Conservation (phyloP, 2,329 filamentous ascomycete genomes). For the Epichloe glyceriae region DNA sequence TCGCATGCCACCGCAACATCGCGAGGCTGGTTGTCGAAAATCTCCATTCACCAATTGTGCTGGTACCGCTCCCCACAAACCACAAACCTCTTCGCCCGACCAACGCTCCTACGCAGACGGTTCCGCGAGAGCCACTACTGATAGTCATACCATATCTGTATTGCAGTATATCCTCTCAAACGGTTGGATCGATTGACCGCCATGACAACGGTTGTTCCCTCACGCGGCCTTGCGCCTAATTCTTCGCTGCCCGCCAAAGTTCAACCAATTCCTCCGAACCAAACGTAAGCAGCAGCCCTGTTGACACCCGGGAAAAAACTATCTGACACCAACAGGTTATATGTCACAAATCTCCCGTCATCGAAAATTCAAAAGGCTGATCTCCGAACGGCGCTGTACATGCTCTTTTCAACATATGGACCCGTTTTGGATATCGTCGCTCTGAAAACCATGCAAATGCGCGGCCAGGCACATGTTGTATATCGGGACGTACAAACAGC, state of each 20-base stretch:
- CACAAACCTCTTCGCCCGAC: neutral
- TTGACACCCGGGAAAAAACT: neutral
- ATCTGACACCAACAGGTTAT: constrained; percentile 47
- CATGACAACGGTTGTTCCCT: constrained; percentile 26
- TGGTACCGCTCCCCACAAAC: neutral
- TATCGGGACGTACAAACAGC: constrained; percentile 84
- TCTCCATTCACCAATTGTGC: neutral
- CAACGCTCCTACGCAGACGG: neutral
- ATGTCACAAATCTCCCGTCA: constrained; percentile 73
- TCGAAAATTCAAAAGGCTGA: constrained; percentile 85
- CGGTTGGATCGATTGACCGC: constrained; percentile 5
- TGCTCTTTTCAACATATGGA: constrained; percentile 88
- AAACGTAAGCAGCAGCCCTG: constrained; percentile 44
- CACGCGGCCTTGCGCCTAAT: constrained; percentile 27
- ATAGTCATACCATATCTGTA: neutral
- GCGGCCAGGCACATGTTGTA: constrained; percentile 87
- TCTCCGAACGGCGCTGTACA: constrained; percentile 75
- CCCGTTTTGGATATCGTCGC: constrained; percentile 85
- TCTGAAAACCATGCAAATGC: constrained; percentile 82
- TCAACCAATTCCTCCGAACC: constrained; percentile 51
- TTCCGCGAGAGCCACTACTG: neutral
- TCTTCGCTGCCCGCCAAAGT: constrained; percentile 36
- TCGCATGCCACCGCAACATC: constrained; percentile 1
- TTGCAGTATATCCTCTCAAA: neutral
- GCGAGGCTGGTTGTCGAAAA: constrained; percentile 1